These are phyloP conservation scores for Mortierella sp. DNA, from an alignment of 371 early-diverging fungal genomes.

Conservation along the genomic window DNA sequence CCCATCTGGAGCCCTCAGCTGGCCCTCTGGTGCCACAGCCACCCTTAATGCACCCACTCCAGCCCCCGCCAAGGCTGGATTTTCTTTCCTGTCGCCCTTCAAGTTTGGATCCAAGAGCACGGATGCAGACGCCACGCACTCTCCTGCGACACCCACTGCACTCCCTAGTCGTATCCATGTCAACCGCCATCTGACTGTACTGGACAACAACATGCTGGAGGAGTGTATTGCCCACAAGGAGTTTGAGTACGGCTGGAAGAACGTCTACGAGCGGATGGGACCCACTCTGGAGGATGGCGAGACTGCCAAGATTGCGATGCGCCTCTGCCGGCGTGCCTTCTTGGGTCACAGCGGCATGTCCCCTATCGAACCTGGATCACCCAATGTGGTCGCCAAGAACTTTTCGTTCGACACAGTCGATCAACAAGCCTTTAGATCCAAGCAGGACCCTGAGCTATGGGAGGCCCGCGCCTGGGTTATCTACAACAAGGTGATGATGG, in stretches of 20 bases:
- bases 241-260: conserved; percentile 53
- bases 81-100: conserved; percentile 47
- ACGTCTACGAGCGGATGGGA: conserved; percentile 53
- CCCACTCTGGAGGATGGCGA: conserved; percentile 43
- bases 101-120: conserved; percentile 32
- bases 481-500: conserved; percentile 52
- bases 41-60: conserved; percentile 6
- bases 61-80: conserved; percentile 24
- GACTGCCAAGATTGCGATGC: conserved; percentile 49
- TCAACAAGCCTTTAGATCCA: neutral
- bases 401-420: conserved; percentile 6
- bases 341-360: conserved; percentile 36
- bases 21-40: conserved; percentile 5
- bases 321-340: conserved; percentile 49
- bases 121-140: neutral
- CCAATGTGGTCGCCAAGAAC: conserved; percentile 25
- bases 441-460: conserved; percentile 40
- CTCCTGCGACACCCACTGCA: conserved; percentile 2
- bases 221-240: conserved; percentile 43
- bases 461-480: conserved; percentile 56
- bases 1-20: conserved; percentile 38
- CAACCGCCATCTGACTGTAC: conserved; percentile 40
- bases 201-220: conserved; percentile 54
- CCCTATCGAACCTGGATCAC: conserved; percentile 16
- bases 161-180: conserved; percentile 49